Evolutionary conservation across 2,329 filamentous ascomycete genomes (phyloP).

Genomic region (Drechslerella dactyloides): DNA sequence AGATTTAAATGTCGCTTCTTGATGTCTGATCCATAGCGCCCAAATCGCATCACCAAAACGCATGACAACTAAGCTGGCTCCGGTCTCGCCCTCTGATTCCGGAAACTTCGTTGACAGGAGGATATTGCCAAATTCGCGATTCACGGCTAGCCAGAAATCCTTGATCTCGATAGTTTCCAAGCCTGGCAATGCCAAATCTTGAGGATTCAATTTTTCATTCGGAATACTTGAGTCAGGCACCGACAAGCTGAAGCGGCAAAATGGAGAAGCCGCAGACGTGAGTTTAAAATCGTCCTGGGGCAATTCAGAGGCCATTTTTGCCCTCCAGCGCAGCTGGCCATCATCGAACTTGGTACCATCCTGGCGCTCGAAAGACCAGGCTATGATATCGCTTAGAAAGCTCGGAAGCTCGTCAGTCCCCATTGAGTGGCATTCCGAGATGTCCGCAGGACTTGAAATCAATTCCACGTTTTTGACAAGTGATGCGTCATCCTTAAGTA

Average conservation of each 20-base stretch:
- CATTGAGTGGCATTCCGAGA: background rate
- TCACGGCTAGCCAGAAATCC: slow-evolving; percentile 7
- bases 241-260: background rate
- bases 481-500: background rate
- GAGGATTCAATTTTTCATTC: too few relatives aligned
- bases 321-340: slow-evolving; percentile 4
- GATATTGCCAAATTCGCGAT: background rate
- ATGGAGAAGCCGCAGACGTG: too few relatives aligned
- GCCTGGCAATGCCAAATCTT: background rate
- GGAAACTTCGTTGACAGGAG: slow-evolving; percentile 14
- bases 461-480: background rate
- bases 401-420: background rate
- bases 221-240: too few relatives aligned
- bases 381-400: slow-evolving; percentile 5
- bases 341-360: background rate
- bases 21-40: slow-evolving; percentile 22
- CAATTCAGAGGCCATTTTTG: background rate
- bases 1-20: too few relatives aligned
- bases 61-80: background rate
- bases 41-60: slow-evolving; percentile 24
- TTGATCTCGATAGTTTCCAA: background rate
- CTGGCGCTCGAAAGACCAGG: too few relatives aligned
- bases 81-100: background rate
- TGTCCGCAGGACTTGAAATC: too few relatives aligned
- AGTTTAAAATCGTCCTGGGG: background rate